Evolutionary conservation across 2,329 filamentous ascomycete species (phyloP).

Genomic region (Dactylonectria macrodidyma): DNA sequence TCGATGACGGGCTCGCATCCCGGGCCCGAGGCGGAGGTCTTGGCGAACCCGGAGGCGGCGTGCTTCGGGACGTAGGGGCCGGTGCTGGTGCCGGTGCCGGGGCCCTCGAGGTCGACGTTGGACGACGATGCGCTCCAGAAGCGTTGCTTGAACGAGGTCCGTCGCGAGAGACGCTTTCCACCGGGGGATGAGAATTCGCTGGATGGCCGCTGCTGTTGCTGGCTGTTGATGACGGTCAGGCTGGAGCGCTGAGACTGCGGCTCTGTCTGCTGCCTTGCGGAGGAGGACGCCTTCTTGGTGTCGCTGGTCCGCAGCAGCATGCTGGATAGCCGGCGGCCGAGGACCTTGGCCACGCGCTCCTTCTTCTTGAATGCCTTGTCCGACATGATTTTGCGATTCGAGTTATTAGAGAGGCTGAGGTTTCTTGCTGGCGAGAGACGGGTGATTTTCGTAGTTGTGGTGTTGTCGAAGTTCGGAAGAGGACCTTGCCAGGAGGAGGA

Average conservation of each 20-base stretch:
- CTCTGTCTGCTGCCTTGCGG: not conserved
- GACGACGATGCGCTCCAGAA: conserved; percentile 43
- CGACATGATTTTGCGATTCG: not conserved
- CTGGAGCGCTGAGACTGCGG: not conserved
- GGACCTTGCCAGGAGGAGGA: too few species aligned
- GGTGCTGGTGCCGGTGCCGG: conserved; percentile 10
- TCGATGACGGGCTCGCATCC: not conserved
- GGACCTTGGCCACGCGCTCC: conserved; percentile 12
- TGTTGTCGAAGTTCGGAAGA: too few species aligned
- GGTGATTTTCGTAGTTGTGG: not conserved
- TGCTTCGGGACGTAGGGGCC: conserved; percentile 49
- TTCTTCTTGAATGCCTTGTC: conserved; percentile 6
- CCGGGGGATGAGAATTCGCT: not conserved
- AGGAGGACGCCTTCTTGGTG: not conserved
- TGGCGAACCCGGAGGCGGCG: conserved; percentile 50
- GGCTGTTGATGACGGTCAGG: not conserved
- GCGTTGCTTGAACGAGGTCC: conserved; percentile 35
- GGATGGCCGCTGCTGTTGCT: not conserved
- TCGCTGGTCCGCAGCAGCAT: not conserved
- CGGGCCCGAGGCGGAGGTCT: conserved; percentile 26
- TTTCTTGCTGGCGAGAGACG: not conserved
- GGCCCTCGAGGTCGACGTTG: conserved; percentile 26
- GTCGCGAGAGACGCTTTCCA: conserved; percentile 33
- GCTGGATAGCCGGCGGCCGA: conserved; percentile 20
- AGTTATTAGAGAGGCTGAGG: not conserved